These are phyloP conservation scores for Cyathus striatus DNA, from an alignment of 768 basidiomycete genomes.

Conservation along the genomic window DNA sequence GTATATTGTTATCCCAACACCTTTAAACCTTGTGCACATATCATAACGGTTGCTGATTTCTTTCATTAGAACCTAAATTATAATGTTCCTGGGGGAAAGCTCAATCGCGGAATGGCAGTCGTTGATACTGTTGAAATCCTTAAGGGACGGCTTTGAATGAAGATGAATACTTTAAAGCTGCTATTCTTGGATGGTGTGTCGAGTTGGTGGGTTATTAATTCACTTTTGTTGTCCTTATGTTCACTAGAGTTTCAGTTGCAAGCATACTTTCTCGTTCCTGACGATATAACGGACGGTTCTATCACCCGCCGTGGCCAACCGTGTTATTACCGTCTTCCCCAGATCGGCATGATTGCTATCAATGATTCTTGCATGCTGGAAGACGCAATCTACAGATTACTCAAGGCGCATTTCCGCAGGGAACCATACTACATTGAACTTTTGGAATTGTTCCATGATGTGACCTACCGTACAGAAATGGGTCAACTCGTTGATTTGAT, in stretches of 20 bases:
- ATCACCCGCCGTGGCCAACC: slow-evolving; percentile 93
- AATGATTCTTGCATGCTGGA: slow-evolving; percentile 98
- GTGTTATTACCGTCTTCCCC: slow-evolving; percentile 78
- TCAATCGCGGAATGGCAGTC: slow-evolving; percentile 95
- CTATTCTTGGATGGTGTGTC: slow-evolving; percentile 91
- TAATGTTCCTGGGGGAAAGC: slow-evolving; percentile 95
- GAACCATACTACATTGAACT: slow-evolving; percentile 85
- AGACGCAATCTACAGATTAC: slow-evolving; percentile 83
- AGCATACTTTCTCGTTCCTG: slow-evolving; percentile 94
- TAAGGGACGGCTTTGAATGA: slow-evolving; percentile 68
- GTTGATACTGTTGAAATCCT: slow-evolving; percentile 91
- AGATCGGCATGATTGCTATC: slow-evolving; percentile 81
- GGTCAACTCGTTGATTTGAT: slow-evolving; percentile 95
- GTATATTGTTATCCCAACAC: too few relatives aligned
- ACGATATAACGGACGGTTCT: slow-evolving; percentile 96
- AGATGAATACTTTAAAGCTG: slow-evolving; percentile 85
- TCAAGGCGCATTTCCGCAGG: slow-evolving; percentile 80
- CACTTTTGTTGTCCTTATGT: background rate
- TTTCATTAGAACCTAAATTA: slow-evolving; percentile 70
- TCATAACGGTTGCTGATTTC: slow-evolving; percentile 1
- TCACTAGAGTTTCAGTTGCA: too few relatives aligned
- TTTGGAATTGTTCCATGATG: slow-evolving; percentile 89
- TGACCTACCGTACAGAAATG: slow-evolving; percentile 88
- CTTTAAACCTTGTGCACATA: too few relatives aligned
- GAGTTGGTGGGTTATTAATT: slow-evolving; percentile 44